Evolutionary conservation across 768 basidiomycete species (phyloP), one percentile per base, ranked within the genome.

Genomic region (Pulveroboletus ravenelii): DNA sequence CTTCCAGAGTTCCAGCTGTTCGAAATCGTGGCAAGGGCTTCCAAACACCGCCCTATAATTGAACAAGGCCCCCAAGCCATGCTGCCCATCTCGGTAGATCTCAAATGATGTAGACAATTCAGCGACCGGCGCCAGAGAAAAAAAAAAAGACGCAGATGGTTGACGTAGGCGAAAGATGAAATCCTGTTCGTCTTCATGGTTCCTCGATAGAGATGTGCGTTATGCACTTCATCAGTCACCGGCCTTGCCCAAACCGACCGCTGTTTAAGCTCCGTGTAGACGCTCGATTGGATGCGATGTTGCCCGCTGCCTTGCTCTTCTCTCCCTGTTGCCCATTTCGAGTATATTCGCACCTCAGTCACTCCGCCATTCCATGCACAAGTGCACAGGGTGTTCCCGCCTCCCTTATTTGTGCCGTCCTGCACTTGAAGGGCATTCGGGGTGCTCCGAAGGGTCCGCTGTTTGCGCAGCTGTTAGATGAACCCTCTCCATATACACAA

Each of bases 191-290:
- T 18, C 23, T 55, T 31, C 50, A 45, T 62, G 43, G 51, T 45
- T 36, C 15, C 47, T 50, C 40, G 48, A 53, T 41, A 48, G 37
- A 31, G 44, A 38, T 32, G 27, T 30, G 32, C 45, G 35, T 53
- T 7, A 48, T 48, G 52, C 43, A 51, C 53, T 41, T 53, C 51
- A 40, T 37, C 43, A 31, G 38, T 55, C 52, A 43, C 38, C 37
- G 43, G 43, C 31, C 38, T 41, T 54, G 47, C 50, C 23, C 48
- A 51, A 51, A 34, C 42, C 36, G 38, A 32, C 57, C 52, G 47
- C 44, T 55, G 48, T 48, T 56, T 65, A 62, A 67, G 56, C 56
- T 67, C 65, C 63, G 58, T 55, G 13, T 42, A 51, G 53, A 39
- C 41, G 36, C 15, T 56, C 57, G 55, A 54, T 52, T 45, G 54